Percentiles rank a stretch among this genome's conserved stretches.
phyloP scores from a whole-genome alignment of 2,329 filamentous ascomycete species.

The Cucurbitaria berberidis region DNA sequence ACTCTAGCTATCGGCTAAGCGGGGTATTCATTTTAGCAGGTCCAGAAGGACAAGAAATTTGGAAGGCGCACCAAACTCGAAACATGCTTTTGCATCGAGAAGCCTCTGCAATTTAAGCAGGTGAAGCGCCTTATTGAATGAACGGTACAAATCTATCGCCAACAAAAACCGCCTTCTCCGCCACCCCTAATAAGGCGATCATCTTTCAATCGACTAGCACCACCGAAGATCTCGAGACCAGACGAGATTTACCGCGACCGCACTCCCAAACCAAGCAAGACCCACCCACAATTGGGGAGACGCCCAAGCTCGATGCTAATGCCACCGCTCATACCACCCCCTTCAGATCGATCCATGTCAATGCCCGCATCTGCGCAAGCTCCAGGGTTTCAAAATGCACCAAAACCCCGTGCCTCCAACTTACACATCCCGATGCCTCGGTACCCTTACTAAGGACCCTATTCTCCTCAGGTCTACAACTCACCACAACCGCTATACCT shows the following conservation, averaged over 20 bases:
- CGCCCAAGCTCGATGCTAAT: conserved; percentile 25
- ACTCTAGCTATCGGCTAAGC: conserved; percentile 46
- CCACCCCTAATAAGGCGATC: conserved; percentile 20
- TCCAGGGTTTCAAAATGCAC: conserved; percentile 9
- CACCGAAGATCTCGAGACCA: conserved; percentile 8
- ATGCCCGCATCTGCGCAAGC: conserved; percentile 28
- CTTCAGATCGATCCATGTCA: conserved; percentile 35
- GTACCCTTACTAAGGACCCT: conserved; percentile 11
- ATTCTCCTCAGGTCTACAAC: conserved; percentile 4
- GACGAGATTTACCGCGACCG: conserved; percentile 29
- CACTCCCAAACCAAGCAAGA: conserved; percentile 26
- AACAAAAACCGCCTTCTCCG: conserved; percentile 24
- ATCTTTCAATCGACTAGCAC: conserved; percentile 32
- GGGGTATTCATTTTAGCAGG: conserved; percentile 34
- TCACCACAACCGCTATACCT: conserved; percentile 10
- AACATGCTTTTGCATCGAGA: conserved; percentile 44
- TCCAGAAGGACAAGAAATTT: conserved; percentile 42
- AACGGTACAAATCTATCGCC: conserved; percentile 47
- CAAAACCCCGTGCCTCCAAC: conserved; percentile 19
- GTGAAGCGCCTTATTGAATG: conserved; percentile 46
- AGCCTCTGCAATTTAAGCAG: conserved; percentile 43
- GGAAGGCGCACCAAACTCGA: conserved; percentile 43
- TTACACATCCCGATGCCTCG: conserved; percentile 21
- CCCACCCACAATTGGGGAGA: conserved; percentile 26
- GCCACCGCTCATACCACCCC: conserved; percentile 25